Percentiles rank a stretch among this genome's conserved stretches.
These are phyloP conservation scores for Incumbomyces delicatus DNA, from an alignment of 2,329 filamentous ascomycete species.

Conservation along the genomic window DNA sequence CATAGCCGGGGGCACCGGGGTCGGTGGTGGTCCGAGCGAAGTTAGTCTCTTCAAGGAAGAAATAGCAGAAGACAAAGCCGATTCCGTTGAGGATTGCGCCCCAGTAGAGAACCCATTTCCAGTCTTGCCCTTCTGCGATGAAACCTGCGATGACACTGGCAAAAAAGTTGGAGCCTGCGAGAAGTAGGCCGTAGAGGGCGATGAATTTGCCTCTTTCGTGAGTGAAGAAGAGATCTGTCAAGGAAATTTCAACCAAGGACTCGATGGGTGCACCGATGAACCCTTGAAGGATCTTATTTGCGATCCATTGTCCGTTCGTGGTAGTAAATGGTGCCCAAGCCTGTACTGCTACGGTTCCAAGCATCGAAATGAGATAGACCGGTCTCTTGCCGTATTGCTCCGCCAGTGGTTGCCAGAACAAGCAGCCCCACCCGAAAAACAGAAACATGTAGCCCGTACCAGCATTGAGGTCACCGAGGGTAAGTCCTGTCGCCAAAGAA, in stretches of 20 bases:
- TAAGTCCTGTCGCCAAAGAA: conserved; percentile 34
- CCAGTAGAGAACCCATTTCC: conserved; percentile 19
- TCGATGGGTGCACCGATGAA: conserved; percentile 41
- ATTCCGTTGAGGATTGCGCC: conserved; percentile 11
- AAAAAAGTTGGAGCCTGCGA: conserved; percentile 18
- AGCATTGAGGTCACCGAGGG: conserved; percentile 34
- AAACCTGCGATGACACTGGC: conserved; percentile 29
- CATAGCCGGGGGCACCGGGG: too few relatives aligned
- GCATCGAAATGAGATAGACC: conserved; percentile 20
- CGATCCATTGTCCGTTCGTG: conserved; percentile 38
- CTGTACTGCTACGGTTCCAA: conserved; percentile 27
- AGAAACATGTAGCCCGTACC: conserved; percentile 39
- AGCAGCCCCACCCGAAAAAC: conserved; percentile 27
- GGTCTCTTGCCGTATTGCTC: conserved; percentile 32
- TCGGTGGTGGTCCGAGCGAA: too few relatives aligned
- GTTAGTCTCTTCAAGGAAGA: too few relatives aligned
- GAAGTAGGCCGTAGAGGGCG: conserved; percentile 16
- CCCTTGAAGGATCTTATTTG: conserved; percentile 38
- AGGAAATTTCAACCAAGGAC: conserved; percentile 38
- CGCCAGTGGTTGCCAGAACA: conserved; percentile 36
- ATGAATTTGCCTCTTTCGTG: conserved; percentile 18
- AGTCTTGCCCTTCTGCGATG: conserved; percentile 15
- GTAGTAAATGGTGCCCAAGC: conserved; percentile 39
- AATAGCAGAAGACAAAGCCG: conserved; percentile 10
- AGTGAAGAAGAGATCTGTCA: conserved; percentile 34